Evolutionary conservation across 768 basidiomycete species (phyloP).

Genomic region (Sporobolomyces pararoseus): DNA sequence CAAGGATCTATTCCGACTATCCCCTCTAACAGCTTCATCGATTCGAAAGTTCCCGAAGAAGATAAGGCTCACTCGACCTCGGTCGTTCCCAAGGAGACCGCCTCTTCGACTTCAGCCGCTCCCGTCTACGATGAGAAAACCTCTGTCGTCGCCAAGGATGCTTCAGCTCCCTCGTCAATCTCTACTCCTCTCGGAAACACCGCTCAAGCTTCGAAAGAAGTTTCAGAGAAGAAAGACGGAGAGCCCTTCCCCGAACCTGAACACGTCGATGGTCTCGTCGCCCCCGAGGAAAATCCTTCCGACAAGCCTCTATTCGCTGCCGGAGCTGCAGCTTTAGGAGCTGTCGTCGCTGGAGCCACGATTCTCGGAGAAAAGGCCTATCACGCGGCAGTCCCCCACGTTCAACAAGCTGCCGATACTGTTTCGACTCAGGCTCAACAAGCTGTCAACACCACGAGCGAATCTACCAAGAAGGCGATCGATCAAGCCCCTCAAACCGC

Average conservation of each 20-base stretch:
- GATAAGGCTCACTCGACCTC: constrained; percentile 11
- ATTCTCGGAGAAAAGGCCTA: constrained; percentile 15
- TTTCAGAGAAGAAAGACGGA: not conserved
- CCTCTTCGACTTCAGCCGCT: constrained; percentile 12
- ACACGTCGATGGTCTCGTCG: constrained; percentile 22
- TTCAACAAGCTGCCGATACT: not conserved
- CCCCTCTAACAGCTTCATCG: constrained; percentile 16
- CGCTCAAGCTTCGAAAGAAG: not conserved
- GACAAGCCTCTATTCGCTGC: constrained; percentile 3
- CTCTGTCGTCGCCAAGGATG: constrained; percentile 17
- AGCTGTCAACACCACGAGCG: not conserved
- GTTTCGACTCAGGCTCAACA: not conserved
- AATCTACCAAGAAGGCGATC: constrained; percentile 5
- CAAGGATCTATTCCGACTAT: constrained; percentile 16
- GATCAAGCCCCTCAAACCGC: constrained; percentile 14
- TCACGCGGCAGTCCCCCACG: constrained; percentile 8
- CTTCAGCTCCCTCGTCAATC: constrained; percentile 7
- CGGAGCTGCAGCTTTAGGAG: not conserved
- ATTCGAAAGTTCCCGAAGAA: constrained; percentile 18
- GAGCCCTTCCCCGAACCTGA: not conserved
- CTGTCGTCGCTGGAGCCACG: constrained; percentile 2
- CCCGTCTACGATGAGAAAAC: constrained; percentile 25
- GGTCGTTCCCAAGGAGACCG: constrained; percentile 7
- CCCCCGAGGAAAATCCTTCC: constrained; percentile 29
- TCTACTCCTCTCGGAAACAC: constrained; percentile 17